Percentiles rank a stretch among this genome's conserved stretches.
phyloP scores from a whole-genome alignment of 1,284 basidiomycete species.

The Stygiomarasmius scandens region DNA sequence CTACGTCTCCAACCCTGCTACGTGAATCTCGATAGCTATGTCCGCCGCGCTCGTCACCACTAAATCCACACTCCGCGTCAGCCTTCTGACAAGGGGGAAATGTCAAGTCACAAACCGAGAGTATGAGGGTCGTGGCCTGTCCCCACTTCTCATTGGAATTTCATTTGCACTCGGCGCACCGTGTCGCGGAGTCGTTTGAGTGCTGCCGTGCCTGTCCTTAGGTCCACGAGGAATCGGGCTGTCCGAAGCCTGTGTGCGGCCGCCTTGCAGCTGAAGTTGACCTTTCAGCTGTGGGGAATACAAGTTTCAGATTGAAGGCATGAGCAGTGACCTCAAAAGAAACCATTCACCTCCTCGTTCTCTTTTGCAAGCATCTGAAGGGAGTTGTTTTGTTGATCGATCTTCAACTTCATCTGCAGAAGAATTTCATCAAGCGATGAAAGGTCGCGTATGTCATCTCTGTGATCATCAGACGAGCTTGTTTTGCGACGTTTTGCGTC shows the following conservation, averaged over 20 bases:
- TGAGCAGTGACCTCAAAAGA: neutral
- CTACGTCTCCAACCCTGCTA: no score
- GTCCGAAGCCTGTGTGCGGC: neutral
- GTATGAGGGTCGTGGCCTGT: neutral
- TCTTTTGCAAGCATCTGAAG: conserved; percentile 36
- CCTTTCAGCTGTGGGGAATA: neutral
- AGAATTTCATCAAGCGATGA: conserved; percentile 29
- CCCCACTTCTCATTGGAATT: neutral
- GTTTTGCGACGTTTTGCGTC: conserved; percentile 24
- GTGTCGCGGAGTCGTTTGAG: neutral
- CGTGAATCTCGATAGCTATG: neutral
- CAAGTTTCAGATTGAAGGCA: neutral
- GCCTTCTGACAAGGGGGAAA: neutral
- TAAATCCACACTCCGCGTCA: neutral
- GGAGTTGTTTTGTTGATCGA: conserved; percentile 38
- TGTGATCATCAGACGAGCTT: conserved; percentile 2
- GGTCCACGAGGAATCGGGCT: neutral
- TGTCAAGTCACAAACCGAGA: neutral
- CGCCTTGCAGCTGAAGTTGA: neutral
- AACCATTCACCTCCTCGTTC: conserved; percentile 34
- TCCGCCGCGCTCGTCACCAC: neutral
- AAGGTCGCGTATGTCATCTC: conserved; percentile 2
- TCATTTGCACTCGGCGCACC: neutral
- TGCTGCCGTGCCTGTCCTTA: neutral
- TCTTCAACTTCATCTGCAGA: conserved; percentile 37